phyloP scores from a whole-genome alignment of 208 protist genomes.

The Herpetomonas samuelpessoai region DNA sequence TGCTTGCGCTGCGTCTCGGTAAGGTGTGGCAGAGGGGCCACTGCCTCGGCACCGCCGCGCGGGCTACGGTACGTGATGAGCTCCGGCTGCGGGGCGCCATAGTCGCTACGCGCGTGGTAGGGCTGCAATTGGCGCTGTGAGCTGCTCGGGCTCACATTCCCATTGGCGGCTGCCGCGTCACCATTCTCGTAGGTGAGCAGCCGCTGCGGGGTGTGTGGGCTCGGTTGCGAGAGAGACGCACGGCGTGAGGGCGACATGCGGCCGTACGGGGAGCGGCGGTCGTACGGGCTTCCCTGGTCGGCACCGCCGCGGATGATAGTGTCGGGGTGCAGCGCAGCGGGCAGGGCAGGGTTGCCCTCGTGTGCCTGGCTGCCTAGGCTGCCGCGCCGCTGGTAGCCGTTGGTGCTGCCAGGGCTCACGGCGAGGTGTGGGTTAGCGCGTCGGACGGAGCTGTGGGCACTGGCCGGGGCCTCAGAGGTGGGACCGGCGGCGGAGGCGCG shows the following conservation, averaged over 20 bases:
- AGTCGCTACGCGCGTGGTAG: not conserved
- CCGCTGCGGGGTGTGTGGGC: not conserved
- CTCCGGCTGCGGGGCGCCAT: not conserved
- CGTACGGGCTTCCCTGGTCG: not conserved
- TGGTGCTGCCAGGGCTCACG: not conserved
- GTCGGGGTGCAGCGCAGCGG: not conserved
- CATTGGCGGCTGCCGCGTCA: too few species aligned
- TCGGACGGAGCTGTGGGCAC: not conserved
- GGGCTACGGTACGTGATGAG: not conserved
- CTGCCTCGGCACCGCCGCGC: not conserved
- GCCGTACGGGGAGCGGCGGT: slow-evolving; percentile 1
- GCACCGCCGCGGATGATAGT: not conserved
- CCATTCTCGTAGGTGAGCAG: not conserved
- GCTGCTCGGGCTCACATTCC: not conserved
- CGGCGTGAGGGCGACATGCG: not conserved
- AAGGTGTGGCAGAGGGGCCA: slow-evolving; percentile 1
- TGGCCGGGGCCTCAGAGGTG: not conserved
- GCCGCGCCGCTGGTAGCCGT: not conserved
- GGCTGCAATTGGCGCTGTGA: not conserved
- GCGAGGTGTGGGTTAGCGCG: not conserved
- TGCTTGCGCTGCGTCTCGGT: slow-evolving; percentile 14
- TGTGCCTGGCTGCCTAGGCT: not conserved
- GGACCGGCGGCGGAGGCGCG: too few species aligned
- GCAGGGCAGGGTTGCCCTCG: not conserved
- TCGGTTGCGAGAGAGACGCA: not conserved